phyloP scores from a whole-genome alignment of 2,329 filamentous ascomycete species.

The Ophiostoma novo-ulmi region DNA sequence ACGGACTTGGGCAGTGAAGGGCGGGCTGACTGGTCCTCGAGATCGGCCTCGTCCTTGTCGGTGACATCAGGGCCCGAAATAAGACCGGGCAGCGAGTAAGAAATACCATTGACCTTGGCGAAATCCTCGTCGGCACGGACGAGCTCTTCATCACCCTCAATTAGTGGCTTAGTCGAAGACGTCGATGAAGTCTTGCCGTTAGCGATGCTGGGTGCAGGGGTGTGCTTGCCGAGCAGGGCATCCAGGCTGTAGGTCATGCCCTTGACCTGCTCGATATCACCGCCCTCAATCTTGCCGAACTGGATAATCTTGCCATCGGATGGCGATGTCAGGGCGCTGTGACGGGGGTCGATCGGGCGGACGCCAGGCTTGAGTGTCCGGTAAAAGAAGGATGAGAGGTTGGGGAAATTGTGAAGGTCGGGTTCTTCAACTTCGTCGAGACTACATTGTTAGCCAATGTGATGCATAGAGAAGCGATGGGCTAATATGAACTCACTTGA shows the following conservation, averaged over 20 bases:
- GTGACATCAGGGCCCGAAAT: conserved; percentile 63
- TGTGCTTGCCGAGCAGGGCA: conserved; percentile 71
- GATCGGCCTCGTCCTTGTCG: conserved; percentile 44
- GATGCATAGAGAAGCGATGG: neutral
- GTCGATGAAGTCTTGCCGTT: conserved; percentile 25
- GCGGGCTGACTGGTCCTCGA: conserved; percentile 67
- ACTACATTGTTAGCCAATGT: conserved; percentile 38
- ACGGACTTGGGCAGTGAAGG: conserved; percentile 63
- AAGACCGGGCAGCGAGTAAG: conserved; percentile 84
- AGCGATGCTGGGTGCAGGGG: conserved; percentile 51
- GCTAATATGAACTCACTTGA: conserved; percentile 49
- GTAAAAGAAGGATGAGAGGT: conserved; percentile 96
- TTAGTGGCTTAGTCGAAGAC: neutral
- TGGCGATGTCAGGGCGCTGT: conserved; percentile 76
- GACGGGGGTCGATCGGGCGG: conserved; percentile 76
- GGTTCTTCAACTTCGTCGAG: conserved; percentile 81
- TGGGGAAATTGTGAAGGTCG: conserved; percentile 84
- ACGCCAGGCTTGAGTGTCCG: conserved; percentile 84
- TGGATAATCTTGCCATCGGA: conserved; percentile 88
- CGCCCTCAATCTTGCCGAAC: conserved; percentile 84
- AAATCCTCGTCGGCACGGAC: conserved; percentile 86
- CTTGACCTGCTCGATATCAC: conserved; percentile 97
- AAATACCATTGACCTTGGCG: conserved; percentile 85
- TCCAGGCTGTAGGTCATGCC: conserved; percentile 97
- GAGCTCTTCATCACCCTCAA: conserved; percentile 53